phyloP scores from a whole-genome alignment of 176 grass and related monocot species.

The Bolboschoenus planiculmis region DNA sequence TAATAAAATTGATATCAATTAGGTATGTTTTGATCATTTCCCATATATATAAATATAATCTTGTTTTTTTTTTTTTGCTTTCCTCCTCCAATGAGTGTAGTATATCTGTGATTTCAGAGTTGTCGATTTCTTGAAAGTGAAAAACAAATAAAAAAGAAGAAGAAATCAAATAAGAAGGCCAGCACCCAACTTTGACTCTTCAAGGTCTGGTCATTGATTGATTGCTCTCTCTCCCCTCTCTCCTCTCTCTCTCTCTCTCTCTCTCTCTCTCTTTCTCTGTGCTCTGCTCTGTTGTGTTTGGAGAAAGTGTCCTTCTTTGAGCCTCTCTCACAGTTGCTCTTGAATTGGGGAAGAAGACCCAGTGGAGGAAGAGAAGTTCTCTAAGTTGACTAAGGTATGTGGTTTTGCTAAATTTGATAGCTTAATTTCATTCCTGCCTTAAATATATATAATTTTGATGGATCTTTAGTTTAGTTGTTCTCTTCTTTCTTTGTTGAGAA shows the following conservation, averaged over 20 bases:
- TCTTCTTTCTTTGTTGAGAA: background rate
- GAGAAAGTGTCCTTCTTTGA: background rate
- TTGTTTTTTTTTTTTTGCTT: too few relatives aligned
- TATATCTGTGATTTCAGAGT: too few relatives aligned
- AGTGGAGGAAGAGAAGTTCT: constrained; percentile 1
- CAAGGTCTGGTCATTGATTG: constrained; percentile 8
- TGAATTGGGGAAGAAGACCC: background rate
- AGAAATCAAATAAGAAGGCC: background rate
- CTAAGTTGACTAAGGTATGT: background rate
- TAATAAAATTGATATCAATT: too few relatives aligned
- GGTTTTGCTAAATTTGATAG: background rate
- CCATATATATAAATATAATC: too few relatives aligned
- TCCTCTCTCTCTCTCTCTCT: constrained; percentile 3
- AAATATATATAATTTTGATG: background rate
- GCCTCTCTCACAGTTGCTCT: background rate
- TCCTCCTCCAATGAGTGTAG: too few relatives aligned
- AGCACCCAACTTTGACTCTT: constrained; percentile 21
- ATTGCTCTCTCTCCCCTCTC: background rate
- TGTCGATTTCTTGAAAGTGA: too few relatives aligned
- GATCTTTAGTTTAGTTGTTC: background rate
- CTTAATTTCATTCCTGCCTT: background rate
- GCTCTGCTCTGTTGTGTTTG: background rate
- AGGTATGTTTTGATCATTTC: too few relatives aligned
- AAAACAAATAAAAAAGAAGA: background rate
- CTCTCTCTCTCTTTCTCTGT: background rate